Evolutionary conservation across 306 rosid genomes (phyloP), one percentile per base, ranked within the genome.

Genomic region (Gastrolobium bilobum): DNA sequence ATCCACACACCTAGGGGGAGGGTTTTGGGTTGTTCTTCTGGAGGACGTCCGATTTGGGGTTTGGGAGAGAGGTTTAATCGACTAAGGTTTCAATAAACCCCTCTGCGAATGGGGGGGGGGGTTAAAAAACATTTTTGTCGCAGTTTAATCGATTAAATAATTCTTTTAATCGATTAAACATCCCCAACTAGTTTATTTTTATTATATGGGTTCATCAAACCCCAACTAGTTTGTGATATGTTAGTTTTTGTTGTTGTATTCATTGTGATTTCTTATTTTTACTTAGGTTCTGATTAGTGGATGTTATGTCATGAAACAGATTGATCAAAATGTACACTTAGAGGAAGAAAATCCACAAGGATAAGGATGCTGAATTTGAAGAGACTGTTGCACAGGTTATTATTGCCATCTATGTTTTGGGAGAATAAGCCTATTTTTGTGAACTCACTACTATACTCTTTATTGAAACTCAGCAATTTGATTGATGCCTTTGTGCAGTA

Each of bases 311-410:
- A n/a, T 68, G 64, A 46, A 65, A 30, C 80, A 88, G 93, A 71
- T 82, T 48, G 73, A 62, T 35, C 63, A 90, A 79, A 61, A 92
- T 92, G 97, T 92, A 34, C 80, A 85, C 97, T 10, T 71, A 94
- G 5, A 81, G 79, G 86, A 92, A 88, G 90, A 92, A 90, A 87
- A 90, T 92, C 63, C 88, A 71, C 75, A 92, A 92, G 76, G 97
- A 92, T 29, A 87, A 87, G 68, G 88, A 79, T 80, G 94, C 42
- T 1, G 93, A 92, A 69, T 87, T 92, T 54, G 94, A 92, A 78
- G 93, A 90, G 83, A 64, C 88, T 2, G 93, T 90, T 76, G 97
- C 91, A 0, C 97, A 92, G 87, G 97, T 88, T 43, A 73, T 11
- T 56, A 7, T 11, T 56, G 9, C 5, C 8, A 1, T n/a, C 58